Conservation (phyloP, 1,284 basidiomycete species). For the Trametes hirsuta region DNA sequence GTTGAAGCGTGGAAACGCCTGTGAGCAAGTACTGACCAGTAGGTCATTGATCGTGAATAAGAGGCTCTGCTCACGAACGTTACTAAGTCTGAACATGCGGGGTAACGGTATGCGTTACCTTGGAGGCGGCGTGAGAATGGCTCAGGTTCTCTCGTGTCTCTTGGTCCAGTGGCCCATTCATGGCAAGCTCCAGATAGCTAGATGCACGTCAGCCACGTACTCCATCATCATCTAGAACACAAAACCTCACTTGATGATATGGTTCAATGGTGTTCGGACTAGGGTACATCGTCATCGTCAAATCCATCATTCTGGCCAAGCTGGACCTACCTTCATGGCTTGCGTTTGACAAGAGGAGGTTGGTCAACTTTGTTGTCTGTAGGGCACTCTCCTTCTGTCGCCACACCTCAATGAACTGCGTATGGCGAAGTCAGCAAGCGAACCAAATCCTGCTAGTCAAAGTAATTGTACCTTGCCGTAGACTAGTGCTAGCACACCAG, state of each 20-base stretch:
- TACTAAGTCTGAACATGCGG: background rate
- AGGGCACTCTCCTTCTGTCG: slow-evolving; percentile 82
- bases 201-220: slow-evolving; percentile 1
- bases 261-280: slow-evolving; percentile 78
- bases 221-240: background rate
- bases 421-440: background rate
- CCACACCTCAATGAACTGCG: slow-evolving; percentile 87
- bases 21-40: slow-evolving; percentile 45
- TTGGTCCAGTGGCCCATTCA: slow-evolving; percentile 77
- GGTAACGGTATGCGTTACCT: slow-evolving; percentile 43
- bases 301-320: slow-evolving; percentile 9
- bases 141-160: slow-evolving; percentile 83
- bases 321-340: slow-evolving; percentile 74
- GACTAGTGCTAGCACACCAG: slow-evolving; percentile 82
- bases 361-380: slow-evolving; percentile 79
- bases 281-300: background rate
- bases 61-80: slow-evolving; percentile 50
- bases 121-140: slow-evolving; percentile 82
- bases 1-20: background rate
- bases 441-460: background rate
- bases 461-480: slow-evolving; percentile 64
- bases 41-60: slow-evolving; percentile 88
- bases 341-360: slow-evolving; percentile 84
- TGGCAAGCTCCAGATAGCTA: slow-evolving; percentile 85
- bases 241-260: slow-evolving; percentile 66